Conservation (phyloP, 345 rosid genomes). For the Passiflora organensis region DNA sequence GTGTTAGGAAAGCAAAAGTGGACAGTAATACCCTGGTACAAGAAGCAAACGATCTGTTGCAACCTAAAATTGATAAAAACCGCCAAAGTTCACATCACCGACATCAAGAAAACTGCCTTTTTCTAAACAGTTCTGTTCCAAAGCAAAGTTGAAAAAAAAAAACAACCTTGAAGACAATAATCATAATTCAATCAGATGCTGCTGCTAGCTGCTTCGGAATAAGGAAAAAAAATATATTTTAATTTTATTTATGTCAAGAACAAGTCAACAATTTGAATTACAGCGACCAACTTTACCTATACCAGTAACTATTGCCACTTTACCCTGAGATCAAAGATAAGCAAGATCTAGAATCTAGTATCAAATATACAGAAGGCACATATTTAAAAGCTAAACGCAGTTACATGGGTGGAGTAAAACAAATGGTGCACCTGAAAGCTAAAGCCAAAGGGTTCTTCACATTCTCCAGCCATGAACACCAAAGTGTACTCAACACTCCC, state of each 20-base stretch:
- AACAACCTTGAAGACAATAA: not conserved
- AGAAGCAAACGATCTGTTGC: not conserved
- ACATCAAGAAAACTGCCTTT: too few relatives aligned
- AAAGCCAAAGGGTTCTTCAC: constrained; percentile 54
- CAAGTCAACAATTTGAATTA: too few relatives aligned
- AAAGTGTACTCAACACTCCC: constrained; percentile 11
- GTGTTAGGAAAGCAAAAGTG: constrained; percentile 2
- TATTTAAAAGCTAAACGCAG: too few relatives aligned
- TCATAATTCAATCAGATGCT: not conserved
- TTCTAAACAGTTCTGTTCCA: too few relatives aligned
- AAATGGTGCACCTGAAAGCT: constrained; percentile 53
- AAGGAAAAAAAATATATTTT: not conserved
- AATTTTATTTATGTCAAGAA: too few relatives aligned
- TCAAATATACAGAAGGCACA: not conserved
- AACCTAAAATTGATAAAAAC: too few relatives aligned
- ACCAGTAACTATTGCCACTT: too few relatives aligned
- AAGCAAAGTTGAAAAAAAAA: too few relatives aligned
- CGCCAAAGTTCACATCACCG: too few relatives aligned
- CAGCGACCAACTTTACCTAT: too few relatives aligned
- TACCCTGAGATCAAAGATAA: too few relatives aligned
- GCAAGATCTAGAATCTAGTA: not conserved
- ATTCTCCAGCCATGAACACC: constrained; percentile 58
- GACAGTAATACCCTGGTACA: not conserved
- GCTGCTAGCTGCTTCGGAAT: not conserved
- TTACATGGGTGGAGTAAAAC: too few relatives aligned